phyloP scores from a whole-genome alignment of 768 basidiomycete species.

The Kwoniella sp. region DNA sequence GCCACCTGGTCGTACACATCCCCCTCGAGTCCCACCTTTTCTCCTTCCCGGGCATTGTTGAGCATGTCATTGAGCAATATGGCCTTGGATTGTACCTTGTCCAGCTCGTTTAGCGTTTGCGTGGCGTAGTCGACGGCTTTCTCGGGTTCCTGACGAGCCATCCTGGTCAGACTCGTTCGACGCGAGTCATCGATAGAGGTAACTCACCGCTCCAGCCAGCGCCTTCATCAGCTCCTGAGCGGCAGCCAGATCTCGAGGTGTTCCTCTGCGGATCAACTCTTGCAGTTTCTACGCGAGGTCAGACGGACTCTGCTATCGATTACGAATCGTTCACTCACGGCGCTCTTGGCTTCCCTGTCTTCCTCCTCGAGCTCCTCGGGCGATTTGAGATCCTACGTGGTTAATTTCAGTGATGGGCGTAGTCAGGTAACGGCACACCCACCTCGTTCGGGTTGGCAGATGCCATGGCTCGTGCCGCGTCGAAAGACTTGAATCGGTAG shows the following conservation, averaged over 20 bases:
- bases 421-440: slow-evolving; percentile 9
- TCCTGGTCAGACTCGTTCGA: neutral
- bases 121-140: slow-evolving; percentile 88
- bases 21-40: slow-evolving; percentile 70
- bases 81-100: slow-evolving; percentile 90
- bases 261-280: slow-evolving; percentile 91
- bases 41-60: slow-evolving; percentile 80
- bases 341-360: slow-evolving; percentile 88
- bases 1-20: slow-evolving; percentile 98
- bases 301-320: neutral
- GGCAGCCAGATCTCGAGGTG: slow-evolving; percentile 87
- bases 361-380: slow-evolving; percentile 95
- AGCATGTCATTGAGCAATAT: slow-evolving; percentile 95
- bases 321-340: slow-evolving; percentile 51
- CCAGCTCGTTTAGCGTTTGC: slow-evolving; percentile 82
- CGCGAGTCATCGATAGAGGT: neutral
- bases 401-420: neutral
- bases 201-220: slow-evolving; percentile 71
- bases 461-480: slow-evolving; percentile 48
- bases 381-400: slow-evolving; percentile 73
- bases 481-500: slow-evolving; percentile 54
- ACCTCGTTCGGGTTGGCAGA: slow-evolving; percentile 52
- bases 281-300: slow-evolving; percentile 67
- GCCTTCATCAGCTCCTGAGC: slow-evolving; percentile 98
- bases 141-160: slow-evolving; percentile 65